Percentiles rank a stretch among this genome's conserved stretches.
These are phyloP conservation scores for Paecilomyces variotii DNA, from an alignment of 2,329 filamentous ascomycete genomes.

Conservation along the genomic window DNA sequence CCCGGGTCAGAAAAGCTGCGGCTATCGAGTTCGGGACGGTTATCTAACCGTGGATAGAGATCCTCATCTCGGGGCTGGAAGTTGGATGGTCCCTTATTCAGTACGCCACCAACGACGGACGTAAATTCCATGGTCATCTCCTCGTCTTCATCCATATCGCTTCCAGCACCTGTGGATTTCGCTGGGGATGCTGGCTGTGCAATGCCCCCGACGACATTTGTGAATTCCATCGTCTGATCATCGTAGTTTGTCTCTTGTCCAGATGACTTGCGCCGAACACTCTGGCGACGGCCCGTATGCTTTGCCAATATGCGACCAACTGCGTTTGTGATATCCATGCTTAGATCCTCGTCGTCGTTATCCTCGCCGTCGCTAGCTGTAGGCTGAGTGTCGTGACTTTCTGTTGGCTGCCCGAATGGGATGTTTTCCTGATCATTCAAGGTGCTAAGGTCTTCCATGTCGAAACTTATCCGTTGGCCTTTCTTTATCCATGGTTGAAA, in stretches of 20 bases:
- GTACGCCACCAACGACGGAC: slow-evolving; percentile 35
- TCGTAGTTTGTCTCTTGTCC: slow-evolving; percentile 38
- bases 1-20: slow-evolving; percentile 15
- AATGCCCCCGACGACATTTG: slow-evolving; percentile 36
- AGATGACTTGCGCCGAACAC: slow-evolving; percentile 35
- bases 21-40: slow-evolving; percentile 11
- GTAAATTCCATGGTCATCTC: slow-evolving; percentile 44
- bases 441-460: slow-evolving; percentile 35
- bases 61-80: slow-evolving; percentile 8
- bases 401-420: slow-evolving; percentile 17
- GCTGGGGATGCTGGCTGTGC: slow-evolving; percentile 17
- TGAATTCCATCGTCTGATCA: slow-evolving; percentile 42
- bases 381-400: slow-evolving; percentile 7
- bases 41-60: slow-evolving; percentile 4
- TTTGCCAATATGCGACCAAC: slow-evolving; percentile 68
- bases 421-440: slow-evolving; percentile 40
- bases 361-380: slow-evolving; percentile 38
- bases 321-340: slow-evolving; percentile 86
- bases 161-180: slow-evolving; percentile 19
- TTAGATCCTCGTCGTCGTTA: slow-evolving; percentile 60
- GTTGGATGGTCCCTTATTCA: slow-evolving; percentile 20
- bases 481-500: slow-evolving; percentile 43
- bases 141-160: slow-evolving; percentile 31
- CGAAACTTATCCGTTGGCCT: slow-evolving; percentile 32
- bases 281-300: slow-evolving; percentile 22